Evolutionary conservation across 2,329 filamentous ascomycete species (phyloP).

Genomic region (Coniochaeta ligniaria): DNA sequence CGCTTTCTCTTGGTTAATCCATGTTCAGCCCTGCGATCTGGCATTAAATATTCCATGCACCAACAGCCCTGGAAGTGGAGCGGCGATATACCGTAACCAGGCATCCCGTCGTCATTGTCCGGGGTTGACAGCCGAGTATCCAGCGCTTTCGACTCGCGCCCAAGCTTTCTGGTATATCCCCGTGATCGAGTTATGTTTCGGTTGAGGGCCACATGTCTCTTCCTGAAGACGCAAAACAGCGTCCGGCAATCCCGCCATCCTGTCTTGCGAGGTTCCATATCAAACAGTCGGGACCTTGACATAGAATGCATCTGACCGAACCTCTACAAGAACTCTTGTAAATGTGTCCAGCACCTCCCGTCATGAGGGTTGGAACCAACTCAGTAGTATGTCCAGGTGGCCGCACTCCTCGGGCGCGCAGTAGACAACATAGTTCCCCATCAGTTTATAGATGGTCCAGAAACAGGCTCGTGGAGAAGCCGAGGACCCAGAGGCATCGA

Average conservation of each 20-base stretch:
- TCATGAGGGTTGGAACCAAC: no score
- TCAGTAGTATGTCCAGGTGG: no score
- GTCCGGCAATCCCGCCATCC: background rate
- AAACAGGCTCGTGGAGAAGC: background rate
- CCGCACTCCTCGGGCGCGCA: no score
- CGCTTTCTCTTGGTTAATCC: background rate
- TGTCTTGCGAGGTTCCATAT: background rate
- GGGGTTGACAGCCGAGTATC: background rate
- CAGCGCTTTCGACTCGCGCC: background rate
- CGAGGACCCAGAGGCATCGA: background rate
- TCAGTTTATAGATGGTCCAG: background rate
- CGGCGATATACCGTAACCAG: no score
- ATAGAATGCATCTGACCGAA: no score
- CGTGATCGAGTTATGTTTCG: background rate
- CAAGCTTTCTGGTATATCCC: background rate
- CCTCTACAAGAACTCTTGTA: no score
- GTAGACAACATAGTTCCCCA: no score
- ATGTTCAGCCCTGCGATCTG: background rate
- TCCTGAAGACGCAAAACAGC: background rate
- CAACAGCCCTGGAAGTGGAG: no score
- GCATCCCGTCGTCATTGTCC: no score
- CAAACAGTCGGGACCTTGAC: background rate
- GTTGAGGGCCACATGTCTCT: background rate
- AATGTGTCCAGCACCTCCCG: background rate
- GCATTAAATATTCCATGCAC: background rate